A percentile compares a stretch with the other conserved stretches of the same genome.
Evolutionary conservation across 352 stramenopile genomes (phyloP).

Genomic region (Globisporangium cystogenes): DNA sequence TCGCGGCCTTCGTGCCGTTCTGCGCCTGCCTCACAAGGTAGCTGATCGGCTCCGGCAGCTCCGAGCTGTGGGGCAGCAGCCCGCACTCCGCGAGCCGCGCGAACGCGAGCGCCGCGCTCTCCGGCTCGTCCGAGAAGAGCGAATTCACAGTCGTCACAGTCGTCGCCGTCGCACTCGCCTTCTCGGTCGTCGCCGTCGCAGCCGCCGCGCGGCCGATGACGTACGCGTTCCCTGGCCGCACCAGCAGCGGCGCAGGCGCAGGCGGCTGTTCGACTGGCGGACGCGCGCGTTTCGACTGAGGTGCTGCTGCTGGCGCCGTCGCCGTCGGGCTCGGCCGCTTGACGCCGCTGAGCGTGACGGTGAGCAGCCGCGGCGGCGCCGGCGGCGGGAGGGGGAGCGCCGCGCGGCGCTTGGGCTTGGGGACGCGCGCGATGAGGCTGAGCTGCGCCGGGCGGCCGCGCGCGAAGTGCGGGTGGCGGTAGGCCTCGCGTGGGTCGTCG

Average conservation of each 20-base stretch:
- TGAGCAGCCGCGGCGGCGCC: conserved; percentile 18
- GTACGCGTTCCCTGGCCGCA: not conserved
- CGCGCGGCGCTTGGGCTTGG: conserved; percentile 9
- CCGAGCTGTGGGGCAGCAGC: conserved; percentile 42
- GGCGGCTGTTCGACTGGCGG: conserved; percentile 1
- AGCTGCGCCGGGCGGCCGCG: conserved; percentile 40
- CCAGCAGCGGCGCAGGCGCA: not conserved
- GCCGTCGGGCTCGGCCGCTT: conserved; percentile 18
- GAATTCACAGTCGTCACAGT: conserved; percentile 19
- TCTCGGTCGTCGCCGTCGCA: not conserved
- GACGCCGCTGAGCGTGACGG: conserved; percentile 35
- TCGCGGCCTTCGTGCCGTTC: not conserved
- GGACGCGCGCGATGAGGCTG: conserved; percentile 47
- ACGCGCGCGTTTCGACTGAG: conserved; percentile 4
- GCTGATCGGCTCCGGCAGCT: conserved; percentile 60
- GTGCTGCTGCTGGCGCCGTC: conserved; percentile 1
- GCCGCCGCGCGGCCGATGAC: not conserved
- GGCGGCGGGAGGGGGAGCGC: conserved; percentile 7
- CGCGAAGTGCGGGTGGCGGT: conserved; percentile 50
- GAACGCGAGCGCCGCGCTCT: conserved; percentile 27
- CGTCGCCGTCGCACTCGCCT: no score
- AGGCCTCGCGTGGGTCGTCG: conserved; percentile 42
- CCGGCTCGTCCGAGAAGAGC: conserved; percentile 51
- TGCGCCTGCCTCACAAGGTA: conserved; percentile 29
- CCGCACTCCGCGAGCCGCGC: conserved; percentile 33